A percentile compares a stretch with the other conserved stretches of the same genome.
phyloP scores from a whole-genome alignment of 1,284 basidiomycete genomes.

The Pseudozyma thailandica region DNA sequence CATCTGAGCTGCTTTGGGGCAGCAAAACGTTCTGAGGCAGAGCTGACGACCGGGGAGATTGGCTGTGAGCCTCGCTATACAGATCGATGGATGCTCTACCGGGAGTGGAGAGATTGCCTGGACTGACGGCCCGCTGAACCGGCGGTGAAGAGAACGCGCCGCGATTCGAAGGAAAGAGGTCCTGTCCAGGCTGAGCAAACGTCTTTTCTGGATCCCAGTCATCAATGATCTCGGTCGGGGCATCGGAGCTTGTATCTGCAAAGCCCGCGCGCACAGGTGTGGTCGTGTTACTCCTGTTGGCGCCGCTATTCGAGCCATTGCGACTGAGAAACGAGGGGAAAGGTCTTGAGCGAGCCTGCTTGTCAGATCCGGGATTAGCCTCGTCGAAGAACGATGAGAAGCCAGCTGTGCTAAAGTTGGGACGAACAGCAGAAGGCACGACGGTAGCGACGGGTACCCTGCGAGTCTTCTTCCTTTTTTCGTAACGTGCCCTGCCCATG shows the following conservation, averaged over 20 bases:
- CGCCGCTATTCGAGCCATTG: constrained; percentile 16
- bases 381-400: constrained; percentile 16
- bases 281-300: constrained; percentile 10
- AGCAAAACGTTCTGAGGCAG: background rate
- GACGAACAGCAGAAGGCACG: constrained; percentile 14
- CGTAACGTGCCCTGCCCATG: constrained; percentile 43
- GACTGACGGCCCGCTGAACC: constrained; percentile 16
- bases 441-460: constrained; percentile 17
- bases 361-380: constrained; percentile 5
- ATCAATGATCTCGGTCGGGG: constrained; percentile 15
- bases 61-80: constrained; percentile 30
- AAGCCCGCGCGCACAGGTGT: constrained; percentile 28
- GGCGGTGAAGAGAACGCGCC: constrained; percentile 25
- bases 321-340: constrained; percentile 34
- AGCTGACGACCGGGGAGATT: constrained; percentile 14
- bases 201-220: constrained; percentile 50
- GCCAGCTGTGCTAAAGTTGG: background rate
- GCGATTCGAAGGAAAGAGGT: constrained; percentile 28
- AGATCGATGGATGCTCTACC: constrained; percentile 28
- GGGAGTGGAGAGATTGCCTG: constrained; percentile 8
- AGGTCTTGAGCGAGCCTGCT: constrained; percentile 10
- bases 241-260: constrained; percentile 9
- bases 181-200: constrained; percentile 42
- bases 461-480: constrained; percentile 34
- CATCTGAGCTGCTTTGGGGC: constrained; percentile 4